Conservation (phyloP, 257 asterid genomes). For the Fraxinus anomala region DNA sequence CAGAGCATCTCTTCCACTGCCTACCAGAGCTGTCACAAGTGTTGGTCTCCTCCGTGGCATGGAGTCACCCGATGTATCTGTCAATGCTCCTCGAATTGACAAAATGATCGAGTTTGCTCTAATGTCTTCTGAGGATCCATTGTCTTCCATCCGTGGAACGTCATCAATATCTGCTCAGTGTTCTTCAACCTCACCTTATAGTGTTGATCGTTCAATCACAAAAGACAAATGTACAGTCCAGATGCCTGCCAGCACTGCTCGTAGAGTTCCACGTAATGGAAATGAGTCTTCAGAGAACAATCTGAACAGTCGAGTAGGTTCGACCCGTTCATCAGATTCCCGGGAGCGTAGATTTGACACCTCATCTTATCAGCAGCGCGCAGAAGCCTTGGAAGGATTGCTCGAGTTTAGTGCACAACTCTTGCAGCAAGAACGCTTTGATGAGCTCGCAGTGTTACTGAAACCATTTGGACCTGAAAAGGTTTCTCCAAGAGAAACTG, state of each 20-base stretch:
- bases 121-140: constrained; percentile 53
- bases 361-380: constrained; percentile 84
- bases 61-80: constrained; percentile 73
- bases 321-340: constrained; percentile 67
- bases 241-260: constrained; percentile 39
- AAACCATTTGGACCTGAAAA: constrained; percentile 91
- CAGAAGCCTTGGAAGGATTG: constrained; percentile 93
- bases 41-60: constrained; percentile 42
- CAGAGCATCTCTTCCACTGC: constrained; percentile 77
- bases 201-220: constrained; percentile 52
- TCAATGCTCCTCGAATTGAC: constrained; percentile 90
- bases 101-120: constrained; percentile 79
- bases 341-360: constrained; percentile 75
- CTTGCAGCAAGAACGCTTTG: constrained; percentile 80
- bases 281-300: constrained; percentile 73
- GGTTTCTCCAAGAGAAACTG: constrained; percentile 93
- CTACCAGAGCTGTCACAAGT: constrained; percentile 38
- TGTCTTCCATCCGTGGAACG: constrained; percentile 37
- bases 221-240: constrained; percentile 85
- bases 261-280: constrained; percentile 40
- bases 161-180: constrained; percentile 60
- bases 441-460: constrained; percentile 79
- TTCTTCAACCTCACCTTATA: constrained; percentile 57
- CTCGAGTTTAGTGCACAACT: constrained; percentile 93
- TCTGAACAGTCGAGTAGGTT: constrained; percentile 52